These are phyloP conservation scores for Creolimax fragrantissima DNA, from an alignment of 78 protist species.

Conservation along the genomic window DNA sequence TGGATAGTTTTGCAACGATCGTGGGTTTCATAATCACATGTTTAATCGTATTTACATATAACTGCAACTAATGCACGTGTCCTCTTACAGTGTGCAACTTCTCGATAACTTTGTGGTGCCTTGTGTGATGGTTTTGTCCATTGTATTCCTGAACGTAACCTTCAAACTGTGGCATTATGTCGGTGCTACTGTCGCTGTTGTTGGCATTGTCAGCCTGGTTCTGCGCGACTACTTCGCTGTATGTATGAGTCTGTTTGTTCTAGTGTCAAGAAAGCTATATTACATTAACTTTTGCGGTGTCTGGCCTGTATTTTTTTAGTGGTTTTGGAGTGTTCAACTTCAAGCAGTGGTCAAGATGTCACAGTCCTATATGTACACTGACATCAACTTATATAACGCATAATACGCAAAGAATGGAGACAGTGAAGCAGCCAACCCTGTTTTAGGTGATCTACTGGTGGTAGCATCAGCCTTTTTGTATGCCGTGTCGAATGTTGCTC, in stretches of 20 bases:
- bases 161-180: slow-evolving; percentile 36
- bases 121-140: slow-evolving; percentile 44
- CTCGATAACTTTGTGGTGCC: slow-evolving; percentile 67
- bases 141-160: slow-evolving; percentile 35
- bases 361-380: too few relatives aligned
- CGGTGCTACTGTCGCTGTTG: slow-evolving; percentile 41
- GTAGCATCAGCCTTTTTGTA: slow-evolving; percentile 40
- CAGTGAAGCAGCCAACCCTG: slow-evolving; percentile 30
- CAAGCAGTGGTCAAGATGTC: too few relatives aligned
- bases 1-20: too few relatives aligned
- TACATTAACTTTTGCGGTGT: too few relatives aligned
- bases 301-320: too few relatives aligned
- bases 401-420: background rate
- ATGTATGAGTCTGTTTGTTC: background rate
- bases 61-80: too few relatives aligned
- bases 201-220: slow-evolving; percentile 46
- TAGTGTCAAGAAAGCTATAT: background rate
- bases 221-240: slow-evolving; percentile 23
- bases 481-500: slow-evolving; percentile 65
- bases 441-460: slow-evolving; percentile 49
- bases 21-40: too few relatives aligned
- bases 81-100: background rate
- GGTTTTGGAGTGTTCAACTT: too few relatives aligned
- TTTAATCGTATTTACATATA: too few relatives aligned
- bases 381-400: too few relatives aligned